phyloP scores from a whole-genome alignment of 2,329 filamentous ascomycete species.

The Nannizziopsis arthrosporioides region DNA sequence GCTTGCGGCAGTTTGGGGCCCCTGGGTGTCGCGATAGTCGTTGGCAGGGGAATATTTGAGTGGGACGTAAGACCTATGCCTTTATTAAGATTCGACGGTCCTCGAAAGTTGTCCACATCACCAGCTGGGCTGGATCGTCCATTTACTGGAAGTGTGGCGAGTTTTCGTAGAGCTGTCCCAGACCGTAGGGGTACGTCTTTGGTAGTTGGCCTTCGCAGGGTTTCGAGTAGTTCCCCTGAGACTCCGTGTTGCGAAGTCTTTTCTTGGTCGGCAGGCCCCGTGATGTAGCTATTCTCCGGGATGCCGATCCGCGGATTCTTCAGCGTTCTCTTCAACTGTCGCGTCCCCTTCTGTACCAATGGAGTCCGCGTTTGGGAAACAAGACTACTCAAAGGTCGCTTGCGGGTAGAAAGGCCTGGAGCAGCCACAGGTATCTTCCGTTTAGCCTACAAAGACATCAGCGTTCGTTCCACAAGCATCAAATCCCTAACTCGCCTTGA shows the following conservation, averaged over 20 bases:
- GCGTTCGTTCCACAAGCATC: background rate
- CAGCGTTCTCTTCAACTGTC: too few relatives aligned
- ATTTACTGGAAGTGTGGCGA: constrained; percentile 55
- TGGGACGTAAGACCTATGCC: constrained; percentile 33
- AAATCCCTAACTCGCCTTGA: constrained; percentile 38
- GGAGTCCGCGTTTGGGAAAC: background rate
- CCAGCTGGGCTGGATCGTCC: constrained; percentile 41
- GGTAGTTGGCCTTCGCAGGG: background rate
- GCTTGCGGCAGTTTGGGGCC: constrained; percentile 44
- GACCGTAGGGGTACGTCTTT: constrained; percentile 53
- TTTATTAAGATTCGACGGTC: constrained; percentile 28
- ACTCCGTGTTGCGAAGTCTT: too few relatives aligned
- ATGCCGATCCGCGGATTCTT: too few relatives aligned
- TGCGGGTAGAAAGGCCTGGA: background rate
- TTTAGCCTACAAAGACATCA: background rate
- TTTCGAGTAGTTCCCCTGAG: too few relatives aligned
- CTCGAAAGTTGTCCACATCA: constrained; percentile 44
- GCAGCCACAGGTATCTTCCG: background rate
- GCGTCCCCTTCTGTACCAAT: too few relatives aligned
- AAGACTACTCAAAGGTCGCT: background rate
- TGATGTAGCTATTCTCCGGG: too few relatives aligned
- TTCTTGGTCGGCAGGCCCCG: too few relatives aligned
- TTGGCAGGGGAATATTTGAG: constrained; percentile 31
- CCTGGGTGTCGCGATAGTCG: constrained; percentile 42
- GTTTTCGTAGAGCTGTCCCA: constrained; percentile 57